Evolutionary conservation across 768 basidiomycete species (phyloP).

Genomic region (Tricholoma sp.): DNA sequence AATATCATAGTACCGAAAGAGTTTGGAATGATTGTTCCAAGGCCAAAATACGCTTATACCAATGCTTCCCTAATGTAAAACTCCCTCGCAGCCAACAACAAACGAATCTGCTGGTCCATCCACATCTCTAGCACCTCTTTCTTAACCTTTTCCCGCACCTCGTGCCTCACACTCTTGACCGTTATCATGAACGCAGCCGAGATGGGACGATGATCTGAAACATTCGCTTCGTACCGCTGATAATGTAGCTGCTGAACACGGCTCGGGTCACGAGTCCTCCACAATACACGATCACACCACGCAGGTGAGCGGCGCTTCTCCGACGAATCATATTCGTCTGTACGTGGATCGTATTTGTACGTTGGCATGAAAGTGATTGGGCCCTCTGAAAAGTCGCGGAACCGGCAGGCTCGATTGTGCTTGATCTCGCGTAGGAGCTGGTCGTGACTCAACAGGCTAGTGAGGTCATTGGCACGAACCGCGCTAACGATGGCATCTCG

Average conservation of each 20-base stretch:
- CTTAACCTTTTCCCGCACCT: constrained; percentile 53
- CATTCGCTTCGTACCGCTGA: constrained; percentile 76
- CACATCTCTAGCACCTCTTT: constrained; percentile 51
- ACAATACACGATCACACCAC: constrained; percentile 95
- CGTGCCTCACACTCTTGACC: constrained; percentile 65
- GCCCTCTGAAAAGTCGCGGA: constrained; percentile 80
- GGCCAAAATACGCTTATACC: constrained; percentile 10
- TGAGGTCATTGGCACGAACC: constrained; percentile 62
- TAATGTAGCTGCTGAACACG: constrained; percentile 71
- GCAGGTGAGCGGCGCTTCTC: constrained; percentile 89
- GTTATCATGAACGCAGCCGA: constrained; percentile 72
- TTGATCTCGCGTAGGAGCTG: constrained; percentile 89
- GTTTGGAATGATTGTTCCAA: background rate
- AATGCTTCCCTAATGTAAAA: constrained; percentile 36
- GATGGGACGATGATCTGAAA: constrained; percentile 89
- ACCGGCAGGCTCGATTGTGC: constrained; percentile 79
- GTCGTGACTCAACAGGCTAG: constrained; percentile 68
- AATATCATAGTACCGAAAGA: background rate
- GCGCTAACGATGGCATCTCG: constrained; percentile 76
- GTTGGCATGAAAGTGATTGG: constrained; percentile 83
- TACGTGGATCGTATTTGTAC: constrained; percentile 88
- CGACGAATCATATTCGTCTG: constrained; percentile 79
- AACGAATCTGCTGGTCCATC: constrained; percentile 38
- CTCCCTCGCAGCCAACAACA: constrained; percentile 32
- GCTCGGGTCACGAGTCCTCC: constrained; percentile 51